Evolutionary conservation across 2,329 filamentous ascomycete species (phyloP).

Genomic region (Fusarium sp.): DNA sequence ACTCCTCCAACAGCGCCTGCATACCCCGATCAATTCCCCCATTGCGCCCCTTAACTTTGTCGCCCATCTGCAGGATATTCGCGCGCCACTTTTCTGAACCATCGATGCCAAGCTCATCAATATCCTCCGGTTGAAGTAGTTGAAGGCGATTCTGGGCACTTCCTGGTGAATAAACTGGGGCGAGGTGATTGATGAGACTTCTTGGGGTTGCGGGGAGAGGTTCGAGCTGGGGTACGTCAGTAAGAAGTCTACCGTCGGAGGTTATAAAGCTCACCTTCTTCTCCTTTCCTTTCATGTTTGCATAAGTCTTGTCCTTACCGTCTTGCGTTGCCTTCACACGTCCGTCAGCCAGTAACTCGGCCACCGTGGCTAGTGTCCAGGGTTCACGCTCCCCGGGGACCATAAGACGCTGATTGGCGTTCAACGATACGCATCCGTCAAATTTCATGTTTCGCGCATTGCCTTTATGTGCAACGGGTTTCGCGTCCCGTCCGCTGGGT

Average conservation of each 20-base stretch:
- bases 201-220: neutral
- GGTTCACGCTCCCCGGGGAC: neutral
- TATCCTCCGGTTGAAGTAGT: conserved; percentile 28
- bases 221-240: conserved; percentile 2
- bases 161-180: conserved; percentile 12
- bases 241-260: neutral
- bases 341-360: conserved; percentile 10
- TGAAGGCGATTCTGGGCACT: conserved; percentile 11
- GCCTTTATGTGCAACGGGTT: conserved; percentile 13
- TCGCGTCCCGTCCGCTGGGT: conserved; percentile 16
- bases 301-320: conserved; percentile 14
- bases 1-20: too few species aligned
- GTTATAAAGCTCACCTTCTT: neutral
- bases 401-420: neutral
- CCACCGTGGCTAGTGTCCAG: conserved; percentile 10
- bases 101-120: neutral
- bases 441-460: conserved; percentile 35
- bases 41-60: neutral
- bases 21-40: too few species aligned
- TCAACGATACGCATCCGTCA: conserved; percentile 18
- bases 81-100: neutral
- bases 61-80: neutral
- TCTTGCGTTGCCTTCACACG: conserved; percentile 3
- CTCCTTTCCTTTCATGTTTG: conserved; percentile 1
- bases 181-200: conserved; percentile 18